These are phyloP conservation scores for Neurospora sp. DNA, from an alignment of 495 filamentous ascomycete genomes.

Conservation along the genomic window DNA sequence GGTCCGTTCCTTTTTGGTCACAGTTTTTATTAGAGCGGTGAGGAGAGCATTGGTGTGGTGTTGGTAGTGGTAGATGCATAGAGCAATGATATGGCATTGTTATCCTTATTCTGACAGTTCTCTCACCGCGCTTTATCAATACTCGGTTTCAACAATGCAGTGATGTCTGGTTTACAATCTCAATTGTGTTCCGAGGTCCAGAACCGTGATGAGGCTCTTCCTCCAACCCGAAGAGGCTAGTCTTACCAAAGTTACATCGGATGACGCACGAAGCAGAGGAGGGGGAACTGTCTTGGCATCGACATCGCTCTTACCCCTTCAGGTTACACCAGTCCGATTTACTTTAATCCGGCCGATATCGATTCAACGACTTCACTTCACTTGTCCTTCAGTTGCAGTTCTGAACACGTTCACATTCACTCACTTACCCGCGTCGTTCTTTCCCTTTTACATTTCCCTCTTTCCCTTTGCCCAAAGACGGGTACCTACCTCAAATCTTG, in stretches of 20 bases:
- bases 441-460: neutral
- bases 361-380: neutral
- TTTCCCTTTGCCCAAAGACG: neutral
- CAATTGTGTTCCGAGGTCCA: neutral
- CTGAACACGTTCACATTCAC: neutral
- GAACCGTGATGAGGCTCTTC: neutral
- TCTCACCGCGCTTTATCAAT: too few species aligned
- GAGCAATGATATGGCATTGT: neutral
- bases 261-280: neutral
- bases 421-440: neutral
- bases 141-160: neutral
- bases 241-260: neutral
- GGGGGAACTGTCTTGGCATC: neutral
- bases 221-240: neutral
- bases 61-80: neutral
- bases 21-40: neutral
- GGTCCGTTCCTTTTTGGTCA: neutral
- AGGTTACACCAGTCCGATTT: neutral
- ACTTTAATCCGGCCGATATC: neutral
- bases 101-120: neutral
- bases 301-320: neutral
- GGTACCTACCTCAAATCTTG: neutral
- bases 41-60: neutral
- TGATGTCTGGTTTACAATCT: neutral
- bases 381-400: neutral